Evolutionary conservation across 345 rosid species (phyloP), one percentile per base, ranked within the genome.

Genomic region (Populus euphratica): DNA sequence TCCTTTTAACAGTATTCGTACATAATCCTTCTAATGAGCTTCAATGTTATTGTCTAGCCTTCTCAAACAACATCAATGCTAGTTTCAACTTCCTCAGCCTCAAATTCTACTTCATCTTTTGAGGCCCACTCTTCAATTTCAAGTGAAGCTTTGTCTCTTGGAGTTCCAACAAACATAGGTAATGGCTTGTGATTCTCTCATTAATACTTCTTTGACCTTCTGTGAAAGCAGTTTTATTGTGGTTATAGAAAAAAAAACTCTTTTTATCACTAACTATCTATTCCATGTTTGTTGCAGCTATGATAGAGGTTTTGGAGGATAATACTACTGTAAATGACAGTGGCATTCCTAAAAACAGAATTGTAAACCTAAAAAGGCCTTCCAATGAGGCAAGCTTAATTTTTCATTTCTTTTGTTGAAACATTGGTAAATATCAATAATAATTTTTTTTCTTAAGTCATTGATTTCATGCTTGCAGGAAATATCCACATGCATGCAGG

Each of bases 311-410:
- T 56, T 36, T 20, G 25, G 72, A 73, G 73, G 74, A 66, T 41
- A 36, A 21, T 31, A 33, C 33, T 68, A 69, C 35, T 63, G 67
- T 31, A 16, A 20, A 79, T 52, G 21, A 52, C 59, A 52, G 8
- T 20, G 6, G n/a, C 18, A 20, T 52, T 52, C 11, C 59, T 20
- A 21, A 20, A 52, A 52, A 20, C 21, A 21, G n/a, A 6, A 52
- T 20, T 52, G 59, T 0, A 52, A 52, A 7, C n/a, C 23, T 52
- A 52, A 52, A 6, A 52, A 52, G 59, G 59, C 23, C 44, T 56
- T 47, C 74, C 39, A 73, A 83, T 67, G 80, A 77, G 89, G 91
- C 83, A 82, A 72, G 59, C 23, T 20, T 52, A 21, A 52, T 52
- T 20, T 13, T 47, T 69, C 29, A 76, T 61, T 16, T 43, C 47